Conservation (phyloP, 345 rosid species). For the Aurinia saxatilis region DNA sequence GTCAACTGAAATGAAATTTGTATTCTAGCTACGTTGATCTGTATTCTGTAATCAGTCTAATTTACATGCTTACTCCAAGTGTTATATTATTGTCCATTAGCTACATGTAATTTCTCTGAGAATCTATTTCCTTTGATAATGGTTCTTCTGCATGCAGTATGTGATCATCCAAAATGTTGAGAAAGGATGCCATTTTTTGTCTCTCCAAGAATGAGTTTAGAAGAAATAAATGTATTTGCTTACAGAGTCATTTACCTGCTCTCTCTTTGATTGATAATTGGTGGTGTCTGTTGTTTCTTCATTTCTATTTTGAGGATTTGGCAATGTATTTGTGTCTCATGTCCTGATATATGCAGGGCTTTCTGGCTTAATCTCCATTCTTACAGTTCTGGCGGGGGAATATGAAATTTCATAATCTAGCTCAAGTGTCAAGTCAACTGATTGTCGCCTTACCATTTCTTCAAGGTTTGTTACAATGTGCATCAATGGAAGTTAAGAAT, state of each 20-base stretch:
- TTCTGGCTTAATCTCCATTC: too few relatives aligned
- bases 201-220: conserved; percentile 2
- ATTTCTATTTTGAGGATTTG: not conserved
- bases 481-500: conserved; percentile 15
- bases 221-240: not conserved
- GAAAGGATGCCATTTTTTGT: conserved; percentile 3
- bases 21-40: too few relatives aligned
- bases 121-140: conserved; percentile 8
- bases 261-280: conserved; percentile 22
- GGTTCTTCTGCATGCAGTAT: conserved; percentile 26
- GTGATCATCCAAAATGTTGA: not conserved
- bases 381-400: not conserved
- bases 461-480: too few relatives aligned
- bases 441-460: too few relatives aligned
- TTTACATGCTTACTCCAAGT: too few relatives aligned
- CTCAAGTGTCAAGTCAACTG: too few relatives aligned
- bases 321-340: too few relatives aligned
- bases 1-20: too few relatives aligned
- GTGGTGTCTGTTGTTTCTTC: conserved; percentile 6
- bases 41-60: too few relatives aligned
- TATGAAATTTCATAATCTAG: too few relatives aligned
- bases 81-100: conserved; percentile 19
- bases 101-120: conserved; percentile 1
- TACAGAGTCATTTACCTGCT: conserved; percentile 13
- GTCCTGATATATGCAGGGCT: too few relatives aligned